Base-by-base conservation (phyloP, 805 yeast genomes). In the Starmerella floricola region DNA sequence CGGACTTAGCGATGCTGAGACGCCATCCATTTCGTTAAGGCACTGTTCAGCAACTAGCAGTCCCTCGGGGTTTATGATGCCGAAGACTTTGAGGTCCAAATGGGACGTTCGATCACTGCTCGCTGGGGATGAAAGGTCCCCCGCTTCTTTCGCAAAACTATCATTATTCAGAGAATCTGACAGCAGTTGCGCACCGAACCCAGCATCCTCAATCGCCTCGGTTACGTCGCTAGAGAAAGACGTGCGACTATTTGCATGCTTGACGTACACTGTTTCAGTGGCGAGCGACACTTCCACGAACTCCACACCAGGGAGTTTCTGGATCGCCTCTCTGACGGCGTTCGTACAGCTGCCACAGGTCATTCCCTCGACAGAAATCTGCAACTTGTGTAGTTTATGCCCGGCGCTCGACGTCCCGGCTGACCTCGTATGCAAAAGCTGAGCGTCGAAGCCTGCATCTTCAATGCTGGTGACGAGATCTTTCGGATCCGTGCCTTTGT, bases 271-370 rank as follows among this genome's bases (percentile, higher is more conserved):
- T 37, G 74, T 73, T 50, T 82, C 91, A 0, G 94, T 83, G 3
- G 83, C 62, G 24, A 84, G 67, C 1, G 95, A 80, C 1, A 87
- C 83, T 2, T 71, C 67, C 0, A 69, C 83, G 4, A 60, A 55
- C 1, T 53, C 36, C 2, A 84, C 80, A 1, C 80, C 81, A 0
- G 63, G 61, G 8, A 73, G 41, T 0, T 55, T 55, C 41, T 66
- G 62, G 21, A 84, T 54, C 1, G 77, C 77, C 20, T 63, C 61
- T 0, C 78, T 72, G 17, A 88, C 73, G 0, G 91, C 65, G 2
- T 78, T 68, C 0, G 81, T 71, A 57, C 97, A 88, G 1, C 94
- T 72, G 2, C 91, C 79, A 56, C 96, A 88, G 2, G 97, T 87
- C 96, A 87, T 88, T 2, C 96, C 96, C 13, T 63, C 59, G 1